A percentile compares a stretch with the other conserved stretches of the same genome.
These are phyloP conservation scores for Carnegiea gigantea DNA, from an alignment of 179 eudicot genomes.

Conservation along the genomic window DNA sequence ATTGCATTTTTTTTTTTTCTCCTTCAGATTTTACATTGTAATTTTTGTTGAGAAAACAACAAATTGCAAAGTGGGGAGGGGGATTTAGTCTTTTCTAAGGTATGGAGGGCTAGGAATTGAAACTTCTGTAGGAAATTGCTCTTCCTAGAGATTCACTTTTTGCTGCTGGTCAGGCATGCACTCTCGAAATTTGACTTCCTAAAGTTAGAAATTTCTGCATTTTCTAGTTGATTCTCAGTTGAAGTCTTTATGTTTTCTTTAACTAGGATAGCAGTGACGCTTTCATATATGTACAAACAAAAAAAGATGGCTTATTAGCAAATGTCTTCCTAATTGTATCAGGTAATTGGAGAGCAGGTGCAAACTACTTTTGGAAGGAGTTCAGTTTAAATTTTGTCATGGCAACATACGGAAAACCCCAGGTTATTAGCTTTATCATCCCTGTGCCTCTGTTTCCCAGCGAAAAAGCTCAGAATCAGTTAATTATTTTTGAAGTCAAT, in stretches of 20 bases:
- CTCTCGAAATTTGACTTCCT: neutral
- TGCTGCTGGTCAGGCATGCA: neutral
- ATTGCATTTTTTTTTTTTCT: neutral
- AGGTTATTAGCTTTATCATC: slow-evolving; percentile 36
- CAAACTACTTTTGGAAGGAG: slow-evolving; percentile 54
- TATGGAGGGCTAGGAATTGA: neutral
- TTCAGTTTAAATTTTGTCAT: slow-evolving; percentile 67
- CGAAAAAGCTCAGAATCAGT: neutral
- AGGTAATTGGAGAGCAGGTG: slow-evolving; percentile 79
- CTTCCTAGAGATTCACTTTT: neutral
- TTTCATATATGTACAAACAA: neutral
- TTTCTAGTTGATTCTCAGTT: neutral
- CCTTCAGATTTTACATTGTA: neutral
- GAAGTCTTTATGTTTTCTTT: slow-evolving; percentile 13
- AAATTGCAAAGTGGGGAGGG: neutral
- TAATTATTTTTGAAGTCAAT: neutral
- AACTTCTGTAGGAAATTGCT: neutral
- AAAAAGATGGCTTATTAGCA: neutral
- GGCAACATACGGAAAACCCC: slow-evolving; percentile 79
- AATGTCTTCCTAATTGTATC: slow-evolving; percentile 24
- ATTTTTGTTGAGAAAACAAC: neutral
- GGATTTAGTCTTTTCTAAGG: neutral
- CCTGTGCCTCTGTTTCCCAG: neutral
- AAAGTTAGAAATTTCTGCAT: neutral
- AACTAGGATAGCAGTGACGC: neutral